Evolutionary conservation across 2,329 filamentous ascomycete genomes (phyloP), one percentile per base, ranked within the genome.

Genomic region (Aspergillus proliferans): DNA sequence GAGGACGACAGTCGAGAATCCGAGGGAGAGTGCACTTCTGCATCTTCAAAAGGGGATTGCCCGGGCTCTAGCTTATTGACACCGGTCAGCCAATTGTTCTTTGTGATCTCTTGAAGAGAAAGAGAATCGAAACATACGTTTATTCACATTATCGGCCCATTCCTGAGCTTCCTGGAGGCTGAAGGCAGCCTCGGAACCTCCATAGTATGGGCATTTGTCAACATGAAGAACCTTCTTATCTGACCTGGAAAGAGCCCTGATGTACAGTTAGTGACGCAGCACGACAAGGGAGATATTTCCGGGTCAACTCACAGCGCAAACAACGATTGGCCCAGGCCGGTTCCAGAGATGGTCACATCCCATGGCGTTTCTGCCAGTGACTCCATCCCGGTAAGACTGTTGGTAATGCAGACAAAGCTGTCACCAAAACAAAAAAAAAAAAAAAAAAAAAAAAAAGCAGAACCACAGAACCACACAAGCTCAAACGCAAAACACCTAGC

Each of bases 151-250:
- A 43, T 75, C 72, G 41, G 77, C 83, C 89, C 90, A 97, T 34
- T 78, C 76, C 58, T 91, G 84, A 34, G 82, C 84, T 66, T 96
- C 92, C 53, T 88, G 80, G 33, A 96, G 75, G 69, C 84, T 93
- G 57, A 97, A 81, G 2, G 89, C 88, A 54, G 92, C 90, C 65
- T 95, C 89, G 36, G 84, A 69, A 47, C 87, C 87, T 61, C 92
- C 92, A 72, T 97, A 97, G 70, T 88, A 95, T 53, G 84, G 78
- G 72, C 95, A 91, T 55, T 81, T 80, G 66, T 97, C 92, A 66
- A 96, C 76, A 68, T 97, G 92, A 52, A 97, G 80, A 57, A 96
- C 82, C 62, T 88, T 93, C 77, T 95, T 95, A 66, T 84, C 85
- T 54, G 90, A 95, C 64, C 91, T 86, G 58, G 92, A 97, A 61